Evolutionary conservation across 306 rosid genomes (phyloP), one percentile per base, ranked within the genome.

Genomic region (Boehmeria nivea): DNA sequence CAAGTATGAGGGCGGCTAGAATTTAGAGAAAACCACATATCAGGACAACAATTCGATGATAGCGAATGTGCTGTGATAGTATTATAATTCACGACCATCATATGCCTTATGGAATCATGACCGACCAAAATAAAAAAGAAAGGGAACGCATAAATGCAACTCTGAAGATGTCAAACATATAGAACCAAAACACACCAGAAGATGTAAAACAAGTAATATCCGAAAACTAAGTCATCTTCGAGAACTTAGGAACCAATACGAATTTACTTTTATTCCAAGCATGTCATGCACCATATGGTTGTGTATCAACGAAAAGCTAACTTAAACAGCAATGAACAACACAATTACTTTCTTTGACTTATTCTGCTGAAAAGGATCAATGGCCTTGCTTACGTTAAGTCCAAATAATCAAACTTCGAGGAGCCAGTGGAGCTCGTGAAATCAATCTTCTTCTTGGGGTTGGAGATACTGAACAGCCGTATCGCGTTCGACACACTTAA

Each of bases 1-100:
- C 99, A 87, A 15, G 95, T 77, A 73, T 87, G 99, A 65, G 99
- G 99, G 64, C 66, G 49, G 51, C 99, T 91, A 57, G 61, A 60
- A 64, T 56, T 31, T 46, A 52, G 39, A 34, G 63, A 27, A 20
- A 63, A 16, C 21, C 45, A 7, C 16, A 15, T n/a, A 58, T 12
- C 13, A 42, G 50, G 47, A 48, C n/a, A 45, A 43, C 8, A 20
- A 14, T 34, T 19, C 25, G 19, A 31, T 24, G 37, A 12, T 13
- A 26, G 19, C 19, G 6, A 17, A 31, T 10, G 36, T 31, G 36
- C 36, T 31, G 9, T 31, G 9, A 1, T 31, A 31, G 5, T 4
- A 31, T 31, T 31, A 10, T 2, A 31, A 31, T 6, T 31, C n/a
- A 31, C 2, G 9, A 31, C 9, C 2, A 31, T 31, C 36, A 2